Base-by-base conservation (phyloP, 495 filamentous ascomycete species). In the Chlorociboria aeruginascens region DNA sequence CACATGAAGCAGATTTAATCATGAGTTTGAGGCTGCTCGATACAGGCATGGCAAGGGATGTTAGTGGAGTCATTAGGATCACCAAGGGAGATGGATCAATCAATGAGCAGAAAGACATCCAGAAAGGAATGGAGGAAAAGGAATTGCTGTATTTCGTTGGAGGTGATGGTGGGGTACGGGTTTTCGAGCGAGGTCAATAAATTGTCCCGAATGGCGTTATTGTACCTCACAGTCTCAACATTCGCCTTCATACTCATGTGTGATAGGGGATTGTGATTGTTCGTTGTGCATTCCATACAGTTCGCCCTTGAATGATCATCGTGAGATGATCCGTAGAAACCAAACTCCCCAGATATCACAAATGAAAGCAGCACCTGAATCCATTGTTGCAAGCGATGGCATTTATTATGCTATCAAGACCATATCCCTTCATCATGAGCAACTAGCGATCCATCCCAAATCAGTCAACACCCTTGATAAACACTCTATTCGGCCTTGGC, bases 21-120 rank as follows among this genome's bases (percentile, higher is more conserved):
- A 71, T 89, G 60, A 79, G 85, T 51, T 63, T 89, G 28, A 71
- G 87, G 39, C 70, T 76, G 50, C 63, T 97, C 49, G 86, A 89
- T 56, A 94, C 86, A 0, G 90, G 90, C 1, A 73, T 78, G 12
- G 92, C 90, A 43, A 82, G 73, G 62, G 90, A 97, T 70, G 85
- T 96, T 20, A 94, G 85, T 67, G 90, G 92, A 8, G 85, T 95
- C 32, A 52, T 95, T 46, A 74, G 90, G 54, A 74, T 93, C 43
- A 87, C 82, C 8, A 70, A 66, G 17, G 78, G 80, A 6, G 46
- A 55, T 40, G 29, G 36, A 39, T 35, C 1, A 32, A 61, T 60
- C 14, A 55, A 60, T 16, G 56, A 40, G 25, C 29, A 46, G 45
- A 51, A 43, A 14, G 54, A 34, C 16, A 43, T 53, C 50, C 53